Percentiles rank a stretch among this genome's conserved stretches.
Conservation (phyloP, 2,329 filamentous ascomycete species). For the Penicillium sp. region DNA sequence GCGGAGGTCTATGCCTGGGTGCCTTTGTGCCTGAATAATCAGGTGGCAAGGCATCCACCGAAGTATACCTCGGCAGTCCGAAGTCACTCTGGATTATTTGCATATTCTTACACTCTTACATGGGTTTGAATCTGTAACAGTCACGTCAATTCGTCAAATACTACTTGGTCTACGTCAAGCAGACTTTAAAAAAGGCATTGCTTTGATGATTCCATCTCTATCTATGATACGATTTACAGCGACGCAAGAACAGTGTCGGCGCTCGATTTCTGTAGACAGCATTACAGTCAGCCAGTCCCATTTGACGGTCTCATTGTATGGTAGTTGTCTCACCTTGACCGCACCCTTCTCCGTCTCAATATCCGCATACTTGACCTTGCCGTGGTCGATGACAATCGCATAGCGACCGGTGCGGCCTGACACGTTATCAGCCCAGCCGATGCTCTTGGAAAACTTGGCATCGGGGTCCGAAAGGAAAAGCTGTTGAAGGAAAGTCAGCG, state of each 20-base stretch:
- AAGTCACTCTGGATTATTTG: too few species aligned
- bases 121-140: too few species aligned
- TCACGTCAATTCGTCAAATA: too few species aligned
- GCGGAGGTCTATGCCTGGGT: not conserved
- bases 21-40: not conserved
- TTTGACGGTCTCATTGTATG: slow-evolving; percentile 1
- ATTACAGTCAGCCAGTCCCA: not conserved
- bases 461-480: slow-evolving; percentile 76
- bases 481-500: slow-evolving; percentile 34
- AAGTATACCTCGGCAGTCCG: too few species aligned
- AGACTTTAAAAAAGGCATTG: too few species aligned
- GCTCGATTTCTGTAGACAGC: slow-evolving; percentile 32
- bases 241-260: slow-evolving; percentile 40
- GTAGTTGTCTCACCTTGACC: slow-evolving; percentile 33
- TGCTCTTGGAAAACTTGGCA: slow-evolving; percentile 71
- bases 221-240: slow-evolving; percentile 23
- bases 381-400: slow-evolving; percentile 79
- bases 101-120: too few species aligned
- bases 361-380: slow-evolving; percentile 78
- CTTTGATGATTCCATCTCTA: too few species aligned
- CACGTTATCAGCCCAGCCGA: slow-evolving; percentile 68
- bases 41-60: not conserved
- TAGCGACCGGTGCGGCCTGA: slow-evolving; percentile 73
- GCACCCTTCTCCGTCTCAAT: slow-evolving; percentile 60
- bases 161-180: too few species aligned